phyloP scores from a whole-genome alignment of 768 basidiomycete genomes.

The Tremella mesenterica region DNA sequence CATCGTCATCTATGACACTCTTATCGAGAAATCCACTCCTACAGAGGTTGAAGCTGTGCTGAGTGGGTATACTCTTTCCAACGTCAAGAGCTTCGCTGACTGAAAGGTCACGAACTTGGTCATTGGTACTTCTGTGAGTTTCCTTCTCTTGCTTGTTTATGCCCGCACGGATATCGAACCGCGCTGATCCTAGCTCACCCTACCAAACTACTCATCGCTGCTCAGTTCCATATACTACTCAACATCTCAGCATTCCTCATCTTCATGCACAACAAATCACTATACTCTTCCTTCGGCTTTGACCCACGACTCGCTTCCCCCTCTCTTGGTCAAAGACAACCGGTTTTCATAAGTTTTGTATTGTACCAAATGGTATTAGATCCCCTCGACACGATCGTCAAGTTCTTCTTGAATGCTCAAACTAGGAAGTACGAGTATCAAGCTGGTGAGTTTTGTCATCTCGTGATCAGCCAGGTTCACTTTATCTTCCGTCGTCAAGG shows the following conservation, averaged over 20 bases:
- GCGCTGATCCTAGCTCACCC: slow-evolving; percentile 55
- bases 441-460: slow-evolving; percentile 55
- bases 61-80: slow-evolving; percentile 38
- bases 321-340: slow-evolving; percentile 26
- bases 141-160: background rate
- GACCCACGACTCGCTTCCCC: slow-evolving; percentile 28
- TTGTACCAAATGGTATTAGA: slow-evolving; percentile 44
- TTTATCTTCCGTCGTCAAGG: no score
- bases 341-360: slow-evolving; percentile 45
- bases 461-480: slow-evolving; percentile 48
- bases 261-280: slow-evolving; percentile 44
- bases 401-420: slow-evolving; percentile 61
- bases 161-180: background rate
- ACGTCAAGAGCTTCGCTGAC: background rate
- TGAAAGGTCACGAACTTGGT: slow-evolving; percentile 80
- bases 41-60: slow-evolving; percentile 97
- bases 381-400: slow-evolving; percentile 43
- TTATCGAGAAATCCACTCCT: slow-evolving; percentile 80
- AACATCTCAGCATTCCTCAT: slow-evolving; percentile 49
- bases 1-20: slow-evolving; percentile 88
- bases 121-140: slow-evolving; percentile 74
- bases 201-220: slow-evolving; percentile 73
- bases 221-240: slow-evolving; percentile 77
- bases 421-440: slow-evolving; percentile 85
- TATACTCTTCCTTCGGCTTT: slow-evolving; percentile 44